Evolutionary conservation across 2,329 filamentous ascomycete species (phyloP).

Genomic region (Ophiocordyceps camponoti-floridani): DNA sequence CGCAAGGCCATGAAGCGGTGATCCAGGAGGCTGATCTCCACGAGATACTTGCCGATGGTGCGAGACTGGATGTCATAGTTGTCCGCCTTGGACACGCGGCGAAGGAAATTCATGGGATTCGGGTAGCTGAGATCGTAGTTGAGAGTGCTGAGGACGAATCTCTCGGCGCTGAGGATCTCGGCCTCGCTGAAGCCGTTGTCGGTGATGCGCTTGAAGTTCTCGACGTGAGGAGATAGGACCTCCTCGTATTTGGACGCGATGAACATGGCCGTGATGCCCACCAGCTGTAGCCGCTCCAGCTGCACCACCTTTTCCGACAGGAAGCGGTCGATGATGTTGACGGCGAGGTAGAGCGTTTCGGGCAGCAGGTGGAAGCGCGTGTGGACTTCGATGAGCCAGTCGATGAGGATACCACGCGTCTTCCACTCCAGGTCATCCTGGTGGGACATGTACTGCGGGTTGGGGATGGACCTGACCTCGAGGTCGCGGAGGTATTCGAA

Average conservation of each 20-base stretch:
- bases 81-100: conserved; percentile 96
- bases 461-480: conserved; percentile 62
- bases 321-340: conserved; percentile 98
- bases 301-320: conserved; percentile 89
- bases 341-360: conserved; percentile 87
- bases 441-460: conserved; percentile 86
- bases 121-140: conserved; percentile 97
- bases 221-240: conserved; percentile 87
- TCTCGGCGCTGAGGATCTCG: conserved; percentile 93
- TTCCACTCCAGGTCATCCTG: conserved; percentile 96
- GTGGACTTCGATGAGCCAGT: conserved; percentile 98
- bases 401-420: conserved; percentile 89
- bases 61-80: conserved; percentile 98
- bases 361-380: conserved; percentile 89
- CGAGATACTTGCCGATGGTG: conserved; percentile 91
- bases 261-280: conserved; percentile 98
- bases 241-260: conserved; percentile 99
- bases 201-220: conserved; percentile 92
- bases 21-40: conserved; percentile 91
- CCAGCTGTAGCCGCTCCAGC: conserved; percentile 86
- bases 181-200: conserved; percentile 91
- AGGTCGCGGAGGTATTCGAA: conserved; percentile 88
- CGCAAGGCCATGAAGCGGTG: conserved; percentile 83
- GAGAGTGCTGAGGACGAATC: conserved; percentile 76
- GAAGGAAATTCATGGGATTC: conserved; percentile 99